Base-by-base conservation (phyloP, 2,329 filamentous ascomycete species). In the Leptographium flavum region DNA sequence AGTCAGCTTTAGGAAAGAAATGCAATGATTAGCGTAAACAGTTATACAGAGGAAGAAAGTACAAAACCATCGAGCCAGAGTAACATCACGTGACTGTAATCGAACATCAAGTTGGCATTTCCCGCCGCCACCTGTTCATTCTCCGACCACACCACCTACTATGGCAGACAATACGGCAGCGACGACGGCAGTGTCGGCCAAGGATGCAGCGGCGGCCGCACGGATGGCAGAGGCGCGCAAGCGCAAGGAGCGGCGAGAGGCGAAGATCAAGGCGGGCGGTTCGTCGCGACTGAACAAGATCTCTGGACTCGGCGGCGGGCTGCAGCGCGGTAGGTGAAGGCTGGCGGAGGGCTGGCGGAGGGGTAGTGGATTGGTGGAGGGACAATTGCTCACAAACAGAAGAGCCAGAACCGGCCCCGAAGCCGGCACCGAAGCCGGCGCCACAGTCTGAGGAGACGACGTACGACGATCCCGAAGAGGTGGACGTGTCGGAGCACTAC, bases 401-500 rank as follows among this genome's bases (percentile, higher is more conserved):
- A 15, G n/a, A 56, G 51, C 5, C 15, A 11, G 13, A 8, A 2
- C 27, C 3, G 5, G 27, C 27, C 8, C 8, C 27, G 5, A 28
- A 28, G 13, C 8, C 27, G 33, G 41, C 40, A 10, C 23, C 45
- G 5, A 14, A 42, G 21, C 27, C 45, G 10, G 5, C 37, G 7
- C 51, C 60, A 11, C 17, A 25, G n/a, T 45, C 60, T n/a, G n/a
- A n/a, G n/a, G n/a, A n/a, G n/a, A n/a, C n/a, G n/a, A n/a, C n/a
- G 25, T 63, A 72, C 54, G 76, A 70, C 46, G 81, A 85, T 55
- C 83, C 83, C 6, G 82, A 79, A 5, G 84, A 87, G 60, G 73
- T 86, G 51, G 83, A 88, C 59, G 87, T 90, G 53, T 84, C 81
- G n/a, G 64, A 81, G 51, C 81, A 84, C 63, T 80, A 72, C 61